Base-by-base conservation (phyloP, 2,329 filamentous ascomycete species). In the Exophiala oligosperma region DNA sequence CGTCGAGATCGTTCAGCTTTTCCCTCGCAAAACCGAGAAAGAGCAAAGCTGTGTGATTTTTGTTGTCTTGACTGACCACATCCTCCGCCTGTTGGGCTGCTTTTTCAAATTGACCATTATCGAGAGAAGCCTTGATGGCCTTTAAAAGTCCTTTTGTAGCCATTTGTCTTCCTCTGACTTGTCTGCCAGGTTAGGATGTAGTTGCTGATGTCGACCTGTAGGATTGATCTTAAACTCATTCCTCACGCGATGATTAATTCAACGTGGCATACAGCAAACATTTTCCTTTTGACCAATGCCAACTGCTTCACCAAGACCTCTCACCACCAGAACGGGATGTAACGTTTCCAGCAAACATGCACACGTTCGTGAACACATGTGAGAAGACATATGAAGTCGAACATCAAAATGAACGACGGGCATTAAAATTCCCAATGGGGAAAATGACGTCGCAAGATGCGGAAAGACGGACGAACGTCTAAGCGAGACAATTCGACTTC, bases 21-120 rank as follows among this genome's bases (percentile, higher is more conserved):
- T 96, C 91, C 47, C 88, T 79, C 1, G 90, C 89, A 71, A 95
- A 91, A 1, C 91, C 94, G 17, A 96, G 79, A 70, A 97, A 95
- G n/a, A 97, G 82, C 64, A 90, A 84, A 26, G 86, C 92, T 73
- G 93, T 91, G 74, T 96, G 94, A 72, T 88, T 95, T 62, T 87
- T 83, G 1, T 87, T 76, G 61, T 97, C 92, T 63, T 83, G 83
- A 53, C 86, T 79, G 49, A 96, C 76, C 38, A 95, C 79, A 28
- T 83, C 81, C 60, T 85, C 81, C 3, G 90, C 86, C 70, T 91
- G 85, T 29, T 83, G 77, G 51, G 87, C 81, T 44, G 89, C 91
- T 68, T 89, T 86, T 60, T 89, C 87, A 77, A 87, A 96, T 69
- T 94, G 88, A 67, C 90, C 84, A 60, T 86, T 82, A 70, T 91